Evolutionary conservation across 2,329 filamentous ascomycete genomes (phyloP), one percentile per base, ranked within the genome.

Genomic region (Ceratocystis destructans): DNA sequence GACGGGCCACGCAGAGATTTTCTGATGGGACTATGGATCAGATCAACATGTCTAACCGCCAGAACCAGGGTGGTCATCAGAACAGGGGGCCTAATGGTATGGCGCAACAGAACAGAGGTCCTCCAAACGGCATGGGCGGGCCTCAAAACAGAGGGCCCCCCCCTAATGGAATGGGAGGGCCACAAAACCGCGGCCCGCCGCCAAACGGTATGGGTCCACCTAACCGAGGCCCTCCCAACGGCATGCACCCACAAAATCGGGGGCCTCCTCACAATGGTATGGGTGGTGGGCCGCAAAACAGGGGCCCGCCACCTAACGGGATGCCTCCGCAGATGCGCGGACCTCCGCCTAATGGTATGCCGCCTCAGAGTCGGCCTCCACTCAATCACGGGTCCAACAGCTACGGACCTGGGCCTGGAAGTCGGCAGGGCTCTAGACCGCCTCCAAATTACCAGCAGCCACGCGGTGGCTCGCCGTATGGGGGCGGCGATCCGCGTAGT

Each of bases 1-100:
- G 89, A 69, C 86, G 86, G 69, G 90, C 89, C 64, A 94, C 90
- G 71, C 91, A 87, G 70, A 87, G 90, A 25, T 86, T 97, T 74
- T 96, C 94, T 31, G 83, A 81, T 70, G 86, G 85, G 0, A 97
- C 93, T 0, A 79, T 96, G 59, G 82, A 86, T 57, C 90, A 96
- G 73, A 80, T 97, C 73, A 85, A 84, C 41, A 87, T 64, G 28
- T 31, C 64, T 55, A 62, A 65, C 31, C 28, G 31, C 5, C 48
- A 61, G 46, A 63, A 46, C 7, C 8, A 46, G 22, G 41, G 64
- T 15, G 55, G 55, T n/a, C 64, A 44, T 37, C 65, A 66, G 33
- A 64, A 64, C 20, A 28, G 59, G 8, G 65, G 65, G 1, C 45
- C 65, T 25, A 53, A 53, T 12, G 48, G 48, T 12, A 53, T 53